Percentiles rank a stretch among this genome's conserved stretches.
phyloP scores from a whole-genome alignment of 805 yeast species.

The Alloascoidea africana region DNA sequence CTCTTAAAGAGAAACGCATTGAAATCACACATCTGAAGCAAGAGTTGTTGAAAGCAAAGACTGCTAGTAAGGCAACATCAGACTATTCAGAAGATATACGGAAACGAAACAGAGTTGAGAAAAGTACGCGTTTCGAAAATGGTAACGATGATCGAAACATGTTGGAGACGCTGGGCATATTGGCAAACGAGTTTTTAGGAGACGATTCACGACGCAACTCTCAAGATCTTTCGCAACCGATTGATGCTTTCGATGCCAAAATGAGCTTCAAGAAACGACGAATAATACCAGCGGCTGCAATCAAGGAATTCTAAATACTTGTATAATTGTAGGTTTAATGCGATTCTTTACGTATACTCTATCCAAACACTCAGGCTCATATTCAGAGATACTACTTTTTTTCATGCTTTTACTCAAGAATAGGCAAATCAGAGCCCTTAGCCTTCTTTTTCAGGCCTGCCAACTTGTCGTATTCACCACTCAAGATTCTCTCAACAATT shows the following conservation, averaged over 20 bases:
- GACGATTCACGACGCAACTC: neutral
- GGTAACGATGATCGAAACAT: neutral
- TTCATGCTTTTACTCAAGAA: neutral
- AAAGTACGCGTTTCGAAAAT: neutral
- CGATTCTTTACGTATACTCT: neutral
- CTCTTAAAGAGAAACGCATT: slow-evolving; percentile 5
- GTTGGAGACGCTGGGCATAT: neutral
- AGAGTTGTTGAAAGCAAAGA: slow-evolving; percentile 13
- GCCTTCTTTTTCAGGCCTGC: neutral
- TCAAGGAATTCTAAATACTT: neutral
- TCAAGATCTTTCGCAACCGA: neutral
- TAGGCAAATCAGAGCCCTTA: slow-evolving; percentile 1
- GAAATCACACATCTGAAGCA: slow-evolving; percentile 6
- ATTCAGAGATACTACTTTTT: neutral
- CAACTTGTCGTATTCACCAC: slow-evolving; percentile 66
- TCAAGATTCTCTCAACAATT: slow-evolving; percentile 65
- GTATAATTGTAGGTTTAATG: neutral
- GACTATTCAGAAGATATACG: too few species aligned
- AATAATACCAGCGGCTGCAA: neutral
- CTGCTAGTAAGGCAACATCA: too few species aligned
- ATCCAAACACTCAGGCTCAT: neutral
- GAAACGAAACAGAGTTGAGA: neutral
- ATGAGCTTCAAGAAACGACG: neutral
- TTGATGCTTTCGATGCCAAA: neutral
- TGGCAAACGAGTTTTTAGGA: neutral